Evolutionary conservation across 805 yeast species (phyloP).

Genomic region (Monosporozyma servazzii): DNA sequence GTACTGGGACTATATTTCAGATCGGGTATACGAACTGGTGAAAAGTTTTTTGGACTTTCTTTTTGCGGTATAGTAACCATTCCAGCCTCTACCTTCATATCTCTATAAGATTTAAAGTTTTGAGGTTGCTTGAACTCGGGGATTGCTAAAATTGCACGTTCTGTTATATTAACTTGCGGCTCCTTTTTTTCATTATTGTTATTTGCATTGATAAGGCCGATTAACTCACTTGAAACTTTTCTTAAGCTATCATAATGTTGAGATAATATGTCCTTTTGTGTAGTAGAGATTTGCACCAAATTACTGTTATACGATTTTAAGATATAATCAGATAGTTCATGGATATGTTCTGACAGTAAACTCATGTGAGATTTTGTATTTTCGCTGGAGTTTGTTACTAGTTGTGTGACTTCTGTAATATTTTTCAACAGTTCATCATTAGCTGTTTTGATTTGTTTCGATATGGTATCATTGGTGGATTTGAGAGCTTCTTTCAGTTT

Average conservation of each 20-base stretch:
- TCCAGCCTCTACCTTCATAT: constrained; percentile 3
- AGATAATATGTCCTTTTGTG: constrained; percentile 10
- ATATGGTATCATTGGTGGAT: background rate
- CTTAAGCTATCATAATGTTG: constrained; percentile 3
- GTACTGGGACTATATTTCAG: constrained; percentile 15
- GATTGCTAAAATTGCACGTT: constrained; percentile 2
- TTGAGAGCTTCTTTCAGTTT: background rate
- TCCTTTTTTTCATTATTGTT: background rate
- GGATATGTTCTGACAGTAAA: background rate
- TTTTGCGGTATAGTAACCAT: background rate
- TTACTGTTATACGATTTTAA: constrained; percentile 7
- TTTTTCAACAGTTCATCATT: background rate
- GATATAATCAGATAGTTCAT: constrained; percentile 3
- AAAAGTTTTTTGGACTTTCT: background rate
- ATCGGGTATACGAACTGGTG: constrained; percentile 5
- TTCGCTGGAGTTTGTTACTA: background rate
- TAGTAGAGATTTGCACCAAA: constrained; percentile 9
- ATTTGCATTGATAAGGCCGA: background rate
- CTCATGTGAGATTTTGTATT: background rate
- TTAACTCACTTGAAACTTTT: constrained; percentile 1
- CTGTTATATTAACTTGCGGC: constrained; percentile 1
- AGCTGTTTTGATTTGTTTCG: background rate
- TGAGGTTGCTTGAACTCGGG: constrained; percentile 12
- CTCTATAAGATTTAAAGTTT: constrained; percentile 8
- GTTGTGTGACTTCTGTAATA: background rate